Evolutionary conservation across 306 rosid species (phyloP).

Genomic region (Dryas drummondii): DNA sequence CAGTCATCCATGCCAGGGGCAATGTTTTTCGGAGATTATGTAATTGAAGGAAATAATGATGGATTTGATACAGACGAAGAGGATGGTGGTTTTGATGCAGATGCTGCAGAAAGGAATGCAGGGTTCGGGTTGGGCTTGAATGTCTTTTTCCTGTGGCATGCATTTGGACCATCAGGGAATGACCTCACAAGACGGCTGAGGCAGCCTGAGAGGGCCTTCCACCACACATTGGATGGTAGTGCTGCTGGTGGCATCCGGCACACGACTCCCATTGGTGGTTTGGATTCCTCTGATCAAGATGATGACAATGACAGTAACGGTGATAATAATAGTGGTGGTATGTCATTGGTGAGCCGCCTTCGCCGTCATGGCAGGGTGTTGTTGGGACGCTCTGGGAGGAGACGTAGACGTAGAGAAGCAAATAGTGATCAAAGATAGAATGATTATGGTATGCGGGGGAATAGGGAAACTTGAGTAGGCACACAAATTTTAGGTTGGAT

Average conservation of each 20-base stretch:
- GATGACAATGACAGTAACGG: constrained; percentile 32
- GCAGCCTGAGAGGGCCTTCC: constrained; percentile 49
- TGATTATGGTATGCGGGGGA: constrained; percentile 13
- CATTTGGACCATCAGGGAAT: constrained; percentile 67
- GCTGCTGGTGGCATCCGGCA: constrained; percentile 31
- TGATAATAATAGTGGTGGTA: constrained; percentile 39
- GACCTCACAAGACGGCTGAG: constrained; percentile 58
- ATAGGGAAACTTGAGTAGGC: constrained; percentile 25
- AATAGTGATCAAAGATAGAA: constrained; percentile 28
- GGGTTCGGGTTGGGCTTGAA: constrained; percentile 73
- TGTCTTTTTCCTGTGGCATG: constrained; percentile 79
- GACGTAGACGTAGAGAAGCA: constrained; percentile 70
- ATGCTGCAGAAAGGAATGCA: constrained; percentile 55
- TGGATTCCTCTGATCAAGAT: constrained; percentile 57
- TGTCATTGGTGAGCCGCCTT: constrained; percentile 75
- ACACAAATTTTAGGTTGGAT: constrained; percentile 39
- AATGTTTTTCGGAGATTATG: constrained; percentile 89
- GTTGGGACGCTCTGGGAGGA: constrained; percentile 76
- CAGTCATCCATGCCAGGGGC: constrained; percentile 92
- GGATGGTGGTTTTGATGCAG: constrained; percentile 49
- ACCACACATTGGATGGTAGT: constrained; percentile 42
- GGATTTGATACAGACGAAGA: constrained; percentile 63
- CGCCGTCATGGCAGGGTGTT: constrained; percentile 63
- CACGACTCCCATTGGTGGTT: constrained; percentile 37
- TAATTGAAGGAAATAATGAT: constrained; percentile 70